Percentiles rank a stretch among this genome's conserved stretches.
phyloP scores from a whole-genome alignment of 2,329 filamentous ascomycete species.

The Laburnicola sp. region DNA sequence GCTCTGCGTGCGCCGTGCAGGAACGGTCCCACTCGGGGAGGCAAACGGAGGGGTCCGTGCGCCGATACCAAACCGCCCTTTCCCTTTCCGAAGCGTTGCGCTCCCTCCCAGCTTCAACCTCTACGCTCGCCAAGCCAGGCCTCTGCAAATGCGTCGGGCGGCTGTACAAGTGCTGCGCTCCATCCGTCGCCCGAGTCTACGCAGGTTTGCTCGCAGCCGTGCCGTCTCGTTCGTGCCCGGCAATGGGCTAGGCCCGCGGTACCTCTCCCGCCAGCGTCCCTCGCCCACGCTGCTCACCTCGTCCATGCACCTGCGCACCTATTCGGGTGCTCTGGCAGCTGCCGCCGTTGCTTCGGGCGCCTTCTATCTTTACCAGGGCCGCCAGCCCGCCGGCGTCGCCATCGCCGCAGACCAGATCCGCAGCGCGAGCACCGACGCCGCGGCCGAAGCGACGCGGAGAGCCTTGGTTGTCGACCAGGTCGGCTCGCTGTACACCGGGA shows the following conservation, averaged over 20 bases:
- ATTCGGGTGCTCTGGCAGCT: slow-evolving; percentile 68
- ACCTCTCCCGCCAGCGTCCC: slow-evolving; percentile 46
- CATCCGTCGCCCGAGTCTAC: slow-evolving; percentile 66
- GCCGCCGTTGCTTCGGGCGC: slow-evolving; percentile 72
- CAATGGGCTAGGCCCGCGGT: slow-evolving; percentile 54
- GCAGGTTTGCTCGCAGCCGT: slow-evolving; percentile 59
- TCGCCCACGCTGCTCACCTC: slow-evolving; percentile 59
- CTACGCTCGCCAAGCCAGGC: not conserved
- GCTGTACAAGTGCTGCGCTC: slow-evolving; percentile 69
- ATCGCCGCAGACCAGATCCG: slow-evolving; percentile 37
- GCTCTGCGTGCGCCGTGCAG: too few species aligned
- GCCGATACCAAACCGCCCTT: not conserved
- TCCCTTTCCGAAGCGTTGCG: too few species aligned
- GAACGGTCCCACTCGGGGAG: not conserved
- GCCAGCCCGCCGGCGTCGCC: slow-evolving; percentile 18
- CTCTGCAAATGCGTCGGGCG: slow-evolving; percentile 70
- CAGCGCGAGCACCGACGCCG: slow-evolving; percentile 36
- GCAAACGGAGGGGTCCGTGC: not conserved
- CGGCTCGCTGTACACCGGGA: slow-evolving; percentile 85
- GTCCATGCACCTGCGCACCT: slow-evolving; percentile 75
- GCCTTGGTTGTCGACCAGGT: slow-evolving; percentile 81
- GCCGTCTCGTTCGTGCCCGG: slow-evolving; percentile 39
- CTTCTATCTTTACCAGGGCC: slow-evolving; percentile 70
- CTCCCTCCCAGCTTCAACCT: too few species aligned
- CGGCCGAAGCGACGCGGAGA: slow-evolving; percentile 57